Evolutionary conservation across 176 grass and related monocot species (phyloP).

Genomic region (Ensete glaucum): DNA sequence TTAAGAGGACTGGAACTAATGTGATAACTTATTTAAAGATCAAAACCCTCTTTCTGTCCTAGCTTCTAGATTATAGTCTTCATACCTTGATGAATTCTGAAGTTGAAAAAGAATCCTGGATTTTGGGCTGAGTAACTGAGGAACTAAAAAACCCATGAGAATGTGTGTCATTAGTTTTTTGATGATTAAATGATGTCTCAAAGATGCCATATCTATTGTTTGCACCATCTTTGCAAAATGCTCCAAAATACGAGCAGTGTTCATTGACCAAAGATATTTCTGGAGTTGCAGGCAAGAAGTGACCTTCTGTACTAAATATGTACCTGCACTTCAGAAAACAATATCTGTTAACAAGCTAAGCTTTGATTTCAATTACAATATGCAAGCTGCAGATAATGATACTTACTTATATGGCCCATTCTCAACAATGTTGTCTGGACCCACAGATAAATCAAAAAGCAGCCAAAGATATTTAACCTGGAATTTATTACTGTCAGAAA

Average conservation of each 20-base stretch:
- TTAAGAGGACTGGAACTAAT: too few relatives aligned
- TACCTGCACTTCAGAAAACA: conserved; percentile 47
- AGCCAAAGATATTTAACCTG: conserved; percentile 99
- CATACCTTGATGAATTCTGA: conserved; percentile 74
- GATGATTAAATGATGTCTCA: conserved; percentile 23
- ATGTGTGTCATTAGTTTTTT: conserved; percentile 45
- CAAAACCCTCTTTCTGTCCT: not conserved
- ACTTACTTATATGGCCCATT: conserved; percentile 96
- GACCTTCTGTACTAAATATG: conserved; percentile 97
- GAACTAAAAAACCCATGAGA: conserved; percentile 21
- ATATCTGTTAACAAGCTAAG: not conserved
- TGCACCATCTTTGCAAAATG: conserved; percentile 59
- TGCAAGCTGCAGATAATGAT: conserved; percentile 15
- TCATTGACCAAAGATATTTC: conserved; percentile 76
- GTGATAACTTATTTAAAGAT: too few relatives aligned
- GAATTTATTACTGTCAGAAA: conserved; percentile 16
- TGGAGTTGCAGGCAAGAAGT: conserved; percentile 71
- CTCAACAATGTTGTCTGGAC: conserved; percentile 91
- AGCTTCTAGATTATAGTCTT: not conserved
- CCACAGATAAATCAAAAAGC: conserved; percentile 92
- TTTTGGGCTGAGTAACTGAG: conserved; percentile 25
- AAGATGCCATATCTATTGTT: conserved; percentile 25
- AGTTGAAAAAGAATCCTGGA: conserved; percentile 34
- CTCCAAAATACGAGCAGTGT: conserved; percentile 78
- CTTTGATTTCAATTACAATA: not conserved